Conservation (phyloP, 176 grass and related monocot genomes). For the Poa annua region DNA sequence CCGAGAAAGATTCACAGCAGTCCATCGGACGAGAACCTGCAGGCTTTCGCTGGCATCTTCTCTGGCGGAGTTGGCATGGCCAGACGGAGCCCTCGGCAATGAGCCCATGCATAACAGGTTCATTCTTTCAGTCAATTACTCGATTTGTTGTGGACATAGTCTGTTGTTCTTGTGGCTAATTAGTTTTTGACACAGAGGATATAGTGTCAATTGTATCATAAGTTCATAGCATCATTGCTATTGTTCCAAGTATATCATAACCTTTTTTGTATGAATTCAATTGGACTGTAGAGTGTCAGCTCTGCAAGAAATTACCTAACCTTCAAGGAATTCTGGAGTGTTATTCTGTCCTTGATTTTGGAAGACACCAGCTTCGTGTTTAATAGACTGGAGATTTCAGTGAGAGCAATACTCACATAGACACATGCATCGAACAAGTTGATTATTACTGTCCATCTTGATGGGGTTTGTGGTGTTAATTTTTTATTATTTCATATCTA, state of each 20-base stretch:
- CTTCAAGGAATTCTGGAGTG: conserved; percentile 40
- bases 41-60: conserved; percentile 49
- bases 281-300: conserved; percentile 37
- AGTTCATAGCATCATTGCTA: conserved; percentile 37
- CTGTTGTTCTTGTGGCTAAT: conserved; percentile 21
- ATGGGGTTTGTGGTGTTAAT: neutral
- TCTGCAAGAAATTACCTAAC: neutral
- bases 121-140: conserved; percentile 40
- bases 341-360: conserved; percentile 18
- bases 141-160: conserved; percentile 29
- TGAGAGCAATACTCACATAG: neutral
- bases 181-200: conserved; percentile 36
- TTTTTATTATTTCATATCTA: conserved; percentile 23
- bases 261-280: conserved; percentile 36
- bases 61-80: conserved; percentile 36
- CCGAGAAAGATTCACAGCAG: conserved; percentile 68
- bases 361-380: conserved; percentile 25
- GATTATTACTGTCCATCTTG: conserved; percentile 19
- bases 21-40: conserved; percentile 70
- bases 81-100: conserved; percentile 30
- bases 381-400: neutral
- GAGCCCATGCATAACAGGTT: conserved; percentile 46
- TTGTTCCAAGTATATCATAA: conserved; percentile 22
- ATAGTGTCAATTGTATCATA: conserved; percentile 34
- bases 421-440: neutral